Evolutionary conservation across 805 yeast species (phyloP), one percentile per base, ranked within the genome.

Genomic region (Zygosaccharomyces gambellarensis): DNA sequence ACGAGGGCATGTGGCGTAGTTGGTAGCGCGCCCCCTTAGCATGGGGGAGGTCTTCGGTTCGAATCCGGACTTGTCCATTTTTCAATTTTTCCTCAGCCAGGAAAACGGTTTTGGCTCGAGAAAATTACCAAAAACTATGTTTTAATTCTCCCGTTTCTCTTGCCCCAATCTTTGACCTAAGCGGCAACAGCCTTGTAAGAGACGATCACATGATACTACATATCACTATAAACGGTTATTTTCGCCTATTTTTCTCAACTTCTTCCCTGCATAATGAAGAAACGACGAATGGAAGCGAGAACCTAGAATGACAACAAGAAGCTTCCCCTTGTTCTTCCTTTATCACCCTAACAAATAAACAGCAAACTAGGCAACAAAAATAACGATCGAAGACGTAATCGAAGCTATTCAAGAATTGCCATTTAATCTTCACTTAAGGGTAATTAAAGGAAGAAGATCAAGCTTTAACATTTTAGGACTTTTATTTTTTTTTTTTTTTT

Each of bases 11-110:
- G 46, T 43, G 46, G 46, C 46, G 46, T 43, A 43, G 46, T 43
- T 43, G 46, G 46, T 43, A 43, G 46, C 46, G 46, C 46, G 46
- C 46, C 40, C 46, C 46, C 46, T 43, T 43, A 43, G 46, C 46
- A 43, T 43, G 46, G 46, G 46, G 40, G 46, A 43, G 46, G 46
- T 43, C 46, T 43, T 43, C 46, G 46, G 46, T 43, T 43, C 46
- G 46, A 43, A 22, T 43, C 46, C 46, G 46, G 46, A 43, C 46
- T 43, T 43, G 46, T 43, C 46, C 46, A 43, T 3, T 27, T n/a
- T 41, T 28, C 17, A n/a, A n/a, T 29, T 41, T 39, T 39, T 17
- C 17, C 17, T 2, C 2, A 17, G 17, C 2, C 17, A 17, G 17
- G 2, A 17, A 17, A 17, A 17, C 17, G 2, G 2, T 17, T 17